Base-by-base conservation (phyloP, 2,329 filamentous ascomycete species). In the Colletotrichum salicis region DNA sequence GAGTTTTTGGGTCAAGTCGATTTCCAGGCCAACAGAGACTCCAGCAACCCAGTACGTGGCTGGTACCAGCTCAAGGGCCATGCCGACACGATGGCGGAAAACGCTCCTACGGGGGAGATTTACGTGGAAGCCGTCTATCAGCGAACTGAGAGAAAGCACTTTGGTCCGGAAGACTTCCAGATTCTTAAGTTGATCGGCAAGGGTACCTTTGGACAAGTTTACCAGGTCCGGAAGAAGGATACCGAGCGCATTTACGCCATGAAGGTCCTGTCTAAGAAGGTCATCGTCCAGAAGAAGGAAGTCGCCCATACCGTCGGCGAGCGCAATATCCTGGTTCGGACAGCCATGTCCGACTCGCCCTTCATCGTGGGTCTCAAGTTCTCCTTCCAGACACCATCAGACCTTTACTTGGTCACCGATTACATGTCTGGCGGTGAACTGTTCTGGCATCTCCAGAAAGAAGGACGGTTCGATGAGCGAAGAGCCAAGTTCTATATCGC, bases 261-360 rank as follows among this genome's bases (percentile, higher is more conserved):
- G 96, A 99, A 99, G 83, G 96, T 99, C 1, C 86, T 99, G 37
- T 98, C 96, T 62, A 99, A 99, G 88, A 99, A 99, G 87, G 96
- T 99, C 64, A 99, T 99, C 78, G 96, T 99, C 31, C 96, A 99
- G 84, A 99, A 99, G 89, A 99, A 99, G 84, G 96, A 99, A 82
- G 95, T 99, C 61, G 95, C 96, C 19, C 96, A 99, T 80, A 99
- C 96, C 0, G 92, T 99, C 48, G 96, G 96, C 75, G 96, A 99
- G 84, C 91, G 96, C 72, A 99, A 99, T 80, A 99, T 99, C 75
- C 87, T 99, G 59, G 96, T 99, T 52, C 93, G 96, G 75, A 99
- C 96, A 5, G 96, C 96, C 33, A 98, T 94, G 84, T 92, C 96
- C 1, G 95, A 98, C 75, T 99, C 96, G 19, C 94, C 96, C 0